A percentile compares a stretch with the other conserved stretches of the same genome.
phyloP scores from a whole-genome alignment of 2,329 filamentous ascomycete genomes.

The Periglandula ipomoeae region DNA sequence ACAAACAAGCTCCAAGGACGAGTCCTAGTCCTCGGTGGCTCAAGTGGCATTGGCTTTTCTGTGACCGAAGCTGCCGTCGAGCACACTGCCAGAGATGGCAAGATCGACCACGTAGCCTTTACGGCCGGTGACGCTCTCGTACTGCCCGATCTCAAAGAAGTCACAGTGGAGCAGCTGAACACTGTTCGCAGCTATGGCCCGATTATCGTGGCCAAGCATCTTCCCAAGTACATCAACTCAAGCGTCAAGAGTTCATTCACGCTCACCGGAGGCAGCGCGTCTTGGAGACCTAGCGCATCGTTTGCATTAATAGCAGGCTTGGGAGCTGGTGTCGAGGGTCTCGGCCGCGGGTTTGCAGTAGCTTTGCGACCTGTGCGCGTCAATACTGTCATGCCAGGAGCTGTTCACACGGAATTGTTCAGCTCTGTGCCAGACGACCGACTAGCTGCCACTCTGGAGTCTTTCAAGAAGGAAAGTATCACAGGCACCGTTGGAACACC shows the following conservation, averaged over 20 bases:
- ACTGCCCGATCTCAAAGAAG: constrained; percentile 28
- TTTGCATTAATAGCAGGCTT: constrained; percentile 41
- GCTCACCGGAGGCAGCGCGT: constrained; percentile 45
- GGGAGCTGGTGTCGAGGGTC: constrained; percentile 40
- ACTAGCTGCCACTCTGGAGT: constrained; percentile 9
- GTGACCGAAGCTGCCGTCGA: constrained; percentile 50
- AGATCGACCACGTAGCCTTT: constrained; percentile 49
- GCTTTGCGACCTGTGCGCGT: constrained; percentile 56
- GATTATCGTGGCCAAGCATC: constrained; percentile 42
- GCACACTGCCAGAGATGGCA: constrained; percentile 38
- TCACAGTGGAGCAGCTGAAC: constrained; percentile 30
- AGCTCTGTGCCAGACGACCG: constrained; percentile 11
- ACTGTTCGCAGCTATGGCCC: constrained; percentile 42
- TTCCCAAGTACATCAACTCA: constrained; percentile 31
- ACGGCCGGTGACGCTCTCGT: constrained; percentile 41
- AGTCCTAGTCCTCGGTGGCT: constrained; percentile 54
- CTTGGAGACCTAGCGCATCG: constrained; percentile 39
- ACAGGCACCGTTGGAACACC: constrained; percentile 20
- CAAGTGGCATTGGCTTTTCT: constrained; percentile 52
- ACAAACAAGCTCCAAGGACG: constrained; percentile 26
- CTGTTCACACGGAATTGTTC: constrained; percentile 36
- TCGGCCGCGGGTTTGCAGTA: constrained; percentile 48
- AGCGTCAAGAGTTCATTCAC: constrained; percentile 39
- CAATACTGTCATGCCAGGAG: constrained; percentile 38
- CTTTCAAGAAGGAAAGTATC: constrained; percentile 11